Evolutionary conservation across 1,284 basidiomycete species (phyloP).

Genomic region (Wallemia ichthyophaga): DNA sequence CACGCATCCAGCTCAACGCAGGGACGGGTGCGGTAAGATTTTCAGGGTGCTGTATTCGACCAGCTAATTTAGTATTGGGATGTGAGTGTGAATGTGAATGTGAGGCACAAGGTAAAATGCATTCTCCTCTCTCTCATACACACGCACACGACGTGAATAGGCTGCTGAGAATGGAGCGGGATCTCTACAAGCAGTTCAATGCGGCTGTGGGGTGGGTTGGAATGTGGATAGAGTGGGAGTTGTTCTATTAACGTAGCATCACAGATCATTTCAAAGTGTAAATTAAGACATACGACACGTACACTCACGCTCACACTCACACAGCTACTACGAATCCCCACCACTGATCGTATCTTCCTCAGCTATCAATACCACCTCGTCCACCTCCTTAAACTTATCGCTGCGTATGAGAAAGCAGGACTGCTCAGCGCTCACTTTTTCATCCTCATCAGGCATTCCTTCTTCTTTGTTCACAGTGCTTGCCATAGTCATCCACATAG

Average conservation of each 20-base stretch:
- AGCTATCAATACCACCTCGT: not conserved
- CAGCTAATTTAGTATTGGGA: too few species aligned
- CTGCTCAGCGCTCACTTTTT: not conserved
- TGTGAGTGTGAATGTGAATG: too few species aligned
- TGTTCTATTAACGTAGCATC: not conserved
- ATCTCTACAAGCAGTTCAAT: not conserved
- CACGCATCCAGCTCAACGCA: too few species aligned
- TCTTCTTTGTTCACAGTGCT: not conserved
- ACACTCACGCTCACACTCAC: too few species aligned
- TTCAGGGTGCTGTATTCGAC: too few species aligned
- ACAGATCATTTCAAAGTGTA: not conserved
- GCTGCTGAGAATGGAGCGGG: not conserved
- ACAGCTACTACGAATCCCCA: not conserved
- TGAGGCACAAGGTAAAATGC: too few species aligned
- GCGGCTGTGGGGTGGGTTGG: not conserved
- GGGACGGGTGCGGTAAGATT: too few species aligned
- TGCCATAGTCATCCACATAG: not conserved
- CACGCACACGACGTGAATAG: not conserved
- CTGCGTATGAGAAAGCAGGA: not conserved
- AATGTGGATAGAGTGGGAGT: not conserved
- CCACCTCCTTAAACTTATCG: not conserved
- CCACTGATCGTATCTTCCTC: not conserved
- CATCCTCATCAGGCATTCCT: not conserved
- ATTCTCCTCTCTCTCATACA: too few species aligned
- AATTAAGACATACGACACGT: too few species aligned